These are phyloP conservation scores for Solanum corneliomulleri DNA, from an alignment of 257 asterid genomes.

Conservation along the genomic window DNA sequence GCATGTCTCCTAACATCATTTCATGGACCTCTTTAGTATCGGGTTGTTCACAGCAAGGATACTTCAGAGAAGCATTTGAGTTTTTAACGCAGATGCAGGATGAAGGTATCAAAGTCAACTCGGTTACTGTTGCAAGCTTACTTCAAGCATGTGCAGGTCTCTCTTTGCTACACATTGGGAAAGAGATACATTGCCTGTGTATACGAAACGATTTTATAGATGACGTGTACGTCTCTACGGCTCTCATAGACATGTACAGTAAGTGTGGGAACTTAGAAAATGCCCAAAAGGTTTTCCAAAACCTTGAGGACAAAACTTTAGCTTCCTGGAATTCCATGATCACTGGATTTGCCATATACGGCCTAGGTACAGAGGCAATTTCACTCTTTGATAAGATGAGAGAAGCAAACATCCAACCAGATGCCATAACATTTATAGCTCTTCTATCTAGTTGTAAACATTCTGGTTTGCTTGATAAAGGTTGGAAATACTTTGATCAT, in stretches of 20 bases:
- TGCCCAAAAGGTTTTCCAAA: conserved; percentile 29
- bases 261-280: conserved; percentile 44
- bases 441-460: conserved; percentile 44
- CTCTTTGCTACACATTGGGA: conserved; percentile 40
- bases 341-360: conserved; percentile 36
- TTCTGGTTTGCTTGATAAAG: conserved; percentile 35
- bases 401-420: conserved; percentile 30
- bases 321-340: conserved; percentile 58
- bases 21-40: conserved; percentile 67
- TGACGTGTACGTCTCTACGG: conserved; percentile 36
- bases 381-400: conserved; percentile 38
- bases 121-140: conserved; percentile 40
- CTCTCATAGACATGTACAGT: conserved; percentile 50
- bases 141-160: conserved; percentile 37
- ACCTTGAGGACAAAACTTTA: conserved; percentile 16
- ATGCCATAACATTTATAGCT: conserved; percentile 52
- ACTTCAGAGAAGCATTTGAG: conserved; percentile 22
- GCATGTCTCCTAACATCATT: conserved; percentile 39
- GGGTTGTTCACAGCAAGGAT: conserved; percentile 42
- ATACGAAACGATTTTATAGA: conserved; percentile 17
- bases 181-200: conserved; percentile 34
- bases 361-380: conserved; percentile 30
- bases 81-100: conserved; percentile 36
- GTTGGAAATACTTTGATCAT: conserved; percentile 43
- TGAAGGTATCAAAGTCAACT: conserved; percentile 37